Conservation (phyloP, 2,329 filamentous ascomycete species). For the Ophidiomyces ophidiicola region DNA sequence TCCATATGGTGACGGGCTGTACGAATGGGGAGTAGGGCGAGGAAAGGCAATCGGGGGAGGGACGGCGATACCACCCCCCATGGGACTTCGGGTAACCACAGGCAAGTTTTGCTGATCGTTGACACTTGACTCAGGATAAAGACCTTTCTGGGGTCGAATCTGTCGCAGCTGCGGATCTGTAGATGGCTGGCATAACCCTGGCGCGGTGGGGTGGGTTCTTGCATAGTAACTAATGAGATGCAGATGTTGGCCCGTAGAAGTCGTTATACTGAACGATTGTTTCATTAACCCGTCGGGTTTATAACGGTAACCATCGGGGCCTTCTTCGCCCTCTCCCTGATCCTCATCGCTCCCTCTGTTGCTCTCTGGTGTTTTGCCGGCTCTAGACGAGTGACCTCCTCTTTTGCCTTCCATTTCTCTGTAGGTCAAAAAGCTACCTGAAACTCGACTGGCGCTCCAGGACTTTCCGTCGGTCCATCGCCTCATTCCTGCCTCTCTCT, state of each 20-base stretch:
- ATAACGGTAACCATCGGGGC: constrained; percentile 80
- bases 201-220: constrained; percentile 58
- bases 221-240: constrained; percentile 97
- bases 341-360: constrained; percentile 71
- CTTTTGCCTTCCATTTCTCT: constrained; percentile 98
- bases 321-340: constrained; percentile 56
- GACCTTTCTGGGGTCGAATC: constrained; percentile 79
- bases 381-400: constrained; percentile 49
- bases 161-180: constrained; percentile 66
- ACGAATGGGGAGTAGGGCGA: constrained; percentile 31
- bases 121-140: constrained; percentile 93
- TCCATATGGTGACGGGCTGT: constrained; percentile 29
- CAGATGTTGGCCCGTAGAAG: constrained; percentile 75
- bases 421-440: constrained; percentile 93
- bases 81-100: constrained; percentile 63
- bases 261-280: constrained; percentile 98
- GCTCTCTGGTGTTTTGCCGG: constrained; percentile 71
- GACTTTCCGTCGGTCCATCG: constrained; percentile 98
- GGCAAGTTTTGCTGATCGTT: constrained; percentile 72
- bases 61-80: constrained; percentile 44
- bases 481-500: constrained; percentile 94
- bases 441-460: constrained; percentile 95
- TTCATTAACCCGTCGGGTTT: constrained; percentile 98
- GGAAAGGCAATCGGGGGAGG: constrained; percentile 44
- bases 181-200: constrained; percentile 67